Evolutionary conservation across 2,329 filamentous ascomycete species (phyloP), one percentile per base, ranked within the genome.

Genomic region (Diaporthe amygdali): DNA sequence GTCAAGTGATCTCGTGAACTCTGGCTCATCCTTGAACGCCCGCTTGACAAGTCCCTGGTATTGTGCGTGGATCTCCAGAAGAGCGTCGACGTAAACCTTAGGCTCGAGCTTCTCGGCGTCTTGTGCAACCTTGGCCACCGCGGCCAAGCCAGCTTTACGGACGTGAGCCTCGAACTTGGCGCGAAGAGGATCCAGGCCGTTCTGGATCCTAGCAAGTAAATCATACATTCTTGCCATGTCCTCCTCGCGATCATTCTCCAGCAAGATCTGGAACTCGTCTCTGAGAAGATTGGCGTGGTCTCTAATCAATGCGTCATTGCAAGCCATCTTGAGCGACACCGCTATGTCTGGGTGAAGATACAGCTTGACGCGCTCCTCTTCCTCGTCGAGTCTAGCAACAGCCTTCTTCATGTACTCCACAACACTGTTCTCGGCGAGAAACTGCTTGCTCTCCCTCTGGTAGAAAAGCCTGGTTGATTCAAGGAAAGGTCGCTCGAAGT

Each of bases 381-480:
- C 96, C 82, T 99, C 96, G 9, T 94, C 90, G 72, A 99, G 84
- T 39, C 96, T 92, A 51, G 90, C 84, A 83, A 98, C 96, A 0
- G 96, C 97, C 88, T 99, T 99, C 87, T 98, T 98, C 96, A 99
- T 98, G 84, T 98, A 99, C 79, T 99, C 96, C 41, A 99, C 95
- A 5, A 99, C 95, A 74, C 93, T 97, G 81, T 99, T 99, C 81
- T 98, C 96, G 14, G 95, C 94, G 41, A 99, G 91, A 79, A 99
- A 99, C 74, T 95, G 93, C 77, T 94, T 94, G 25, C 96, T 98
- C 81, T 99, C 97, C 55, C 93, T 91, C 76, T 94, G 88, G 81
- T 99, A 99, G 84, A 97, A 99, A 37, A 87, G 84, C 76, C 89
- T 90, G 12, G 96, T 99, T 3, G 95, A 94, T 7, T 88, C 87